Base-by-base conservation (phyloP, 345 rosid genomes). In the Dipteronia sinensis region DNA sequence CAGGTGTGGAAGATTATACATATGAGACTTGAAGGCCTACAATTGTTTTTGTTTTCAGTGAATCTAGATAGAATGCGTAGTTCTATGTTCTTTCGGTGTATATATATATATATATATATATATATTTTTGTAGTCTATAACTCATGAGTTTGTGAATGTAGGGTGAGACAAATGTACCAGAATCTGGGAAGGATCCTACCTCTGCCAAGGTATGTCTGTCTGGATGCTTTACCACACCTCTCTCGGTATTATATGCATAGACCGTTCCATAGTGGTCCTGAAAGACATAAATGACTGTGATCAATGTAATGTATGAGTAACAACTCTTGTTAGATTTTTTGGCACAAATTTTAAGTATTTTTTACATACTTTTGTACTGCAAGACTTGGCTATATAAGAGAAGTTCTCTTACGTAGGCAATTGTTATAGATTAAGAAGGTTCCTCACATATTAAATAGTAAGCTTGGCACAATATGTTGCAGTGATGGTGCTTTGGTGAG, bases 91-190 rank as follows among this genome's bases (percentile, higher is more conserved):
- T 67, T 77, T 27, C 27, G n/a, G n/a, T n/a, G n/a, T n/a, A n/a
- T n/a, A n/a, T n/a, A n/a, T n/a, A n/a, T n/a, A n/a, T n/a, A n/a
- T n/a, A n/a, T n/a, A n/a, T n/a, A n/a, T n/a, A n/a, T n/a, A n/a
- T n/a, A n/a, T n/a, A n/a, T n/a, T n/a, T n/a, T n/a, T n/a, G 55
- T 63, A 27, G 47, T 46, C 16, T 47, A 17, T 49, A 75, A 68
- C 56, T 59, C 6, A 3, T 67, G 77, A 67, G 31, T 83, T 76
- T 84, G 76, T 78, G 74, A 23, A 82, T 85, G 81, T 86, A 97
- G 99, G 99, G 99, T 27, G 99, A 97, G 85, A 83, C 86, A 4
- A 78, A 58, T 83, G 88, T 73, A 76, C 81, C 89, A 73, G 98
- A 97, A 82, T 71, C 92, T 2, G 93, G 84, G 61, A 91, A 90